Base-by-base conservation (phyloP, 495 filamentous ascomycete species). In the Trichoderma reesei region DNA sequence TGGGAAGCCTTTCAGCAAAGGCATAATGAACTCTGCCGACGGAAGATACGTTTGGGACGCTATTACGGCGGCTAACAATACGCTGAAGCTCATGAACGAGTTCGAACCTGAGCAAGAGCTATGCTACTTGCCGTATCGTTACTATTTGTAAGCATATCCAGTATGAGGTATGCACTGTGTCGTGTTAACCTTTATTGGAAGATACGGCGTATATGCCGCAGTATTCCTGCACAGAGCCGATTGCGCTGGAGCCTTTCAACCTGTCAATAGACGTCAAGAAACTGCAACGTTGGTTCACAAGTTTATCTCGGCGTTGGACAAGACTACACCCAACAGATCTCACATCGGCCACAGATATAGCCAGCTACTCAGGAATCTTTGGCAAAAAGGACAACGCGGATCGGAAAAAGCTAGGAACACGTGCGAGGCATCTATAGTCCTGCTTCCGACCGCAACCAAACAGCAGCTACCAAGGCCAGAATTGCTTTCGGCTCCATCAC, bases 161-260 rank as follows among this genome's bases (percentile, higher is more conserved):
- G 5, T 31, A 2, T 33, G 8, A 41, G 18, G 14, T 44, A 5
- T 26, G 7, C 7, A 2, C 26, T 26, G 16, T 7, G 3, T 11
- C 9, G 13, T 16, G 2, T 16, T 56, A 33, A 56, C 20, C 1
- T 34, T 37, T 39, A 18, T 18, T 9, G 10, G 26, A 36, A 61
- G 61, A 7, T 63, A 63, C 46, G 61, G 44, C 3, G 39, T 63
- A 3, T 46, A 63, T 33, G 39, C 61, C 5, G 14, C 61, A 20
- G 61, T 63, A 9, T 63, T 63, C 31, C 61, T 63, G 6, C 33
- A 63, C n/a, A 63, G 33, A 14, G 61, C 61, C 4, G 18, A 46
- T 33, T 20, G n/a, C 18, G 18, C 61, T 20, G 61, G 61, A 5
- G 61, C 61, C 6, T 33, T 46, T 56, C 20, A 26, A 10, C 18